These are phyloP conservation scores for Beauveria sp. DNA, from an alignment of 2,329 filamentous ascomycete species.

Conservation along the genomic window DNA sequence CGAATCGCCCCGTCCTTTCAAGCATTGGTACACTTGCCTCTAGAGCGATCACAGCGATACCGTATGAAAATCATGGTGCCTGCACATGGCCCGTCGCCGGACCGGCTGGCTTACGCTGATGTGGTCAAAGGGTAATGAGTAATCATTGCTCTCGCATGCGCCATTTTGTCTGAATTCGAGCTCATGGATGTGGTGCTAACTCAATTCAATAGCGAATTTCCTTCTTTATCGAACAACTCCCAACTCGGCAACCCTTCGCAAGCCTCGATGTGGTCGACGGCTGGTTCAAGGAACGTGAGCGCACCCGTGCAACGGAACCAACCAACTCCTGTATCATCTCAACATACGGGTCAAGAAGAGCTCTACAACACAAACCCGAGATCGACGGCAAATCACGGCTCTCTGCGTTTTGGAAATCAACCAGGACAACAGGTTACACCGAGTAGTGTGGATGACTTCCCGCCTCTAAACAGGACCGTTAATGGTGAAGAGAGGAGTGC, in stretches of 20 bases:
- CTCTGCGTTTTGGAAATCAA: slow-evolving; percentile 49
- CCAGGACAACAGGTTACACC: slow-evolving; percentile 38
- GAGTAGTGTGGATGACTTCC: slow-evolving; percentile 52
- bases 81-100: background rate
- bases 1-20: background rate
- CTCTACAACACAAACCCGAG: slow-evolving; percentile 34
- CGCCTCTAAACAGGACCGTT: slow-evolving; percentile 49
- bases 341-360: slow-evolving; percentile 43
- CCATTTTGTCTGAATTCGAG: background rate
- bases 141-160: background rate
- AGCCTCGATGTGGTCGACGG: slow-evolving; percentile 48
- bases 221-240: slow-evolving; percentile 55
- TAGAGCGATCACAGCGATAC: background rate
- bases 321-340: slow-evolving; percentile 41
- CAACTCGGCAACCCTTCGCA: slow-evolving; percentile 42
- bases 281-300: slow-evolving; percentile 40
- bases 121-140: slow-evolving; percentile 25
- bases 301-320: slow-evolving; percentile 45
- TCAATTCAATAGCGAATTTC: slow-evolving; percentile 51
- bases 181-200: background rate
- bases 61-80: background rate
- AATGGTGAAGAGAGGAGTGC: slow-evolving; percentile 50
- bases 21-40: background rate
- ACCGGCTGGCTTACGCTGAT: slow-evolving; percentile 21
- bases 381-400: slow-evolving; percentile 32